Conservation (phyloP, 805 yeast species). For the Wickerhamiella vanderwaltii region DNA sequence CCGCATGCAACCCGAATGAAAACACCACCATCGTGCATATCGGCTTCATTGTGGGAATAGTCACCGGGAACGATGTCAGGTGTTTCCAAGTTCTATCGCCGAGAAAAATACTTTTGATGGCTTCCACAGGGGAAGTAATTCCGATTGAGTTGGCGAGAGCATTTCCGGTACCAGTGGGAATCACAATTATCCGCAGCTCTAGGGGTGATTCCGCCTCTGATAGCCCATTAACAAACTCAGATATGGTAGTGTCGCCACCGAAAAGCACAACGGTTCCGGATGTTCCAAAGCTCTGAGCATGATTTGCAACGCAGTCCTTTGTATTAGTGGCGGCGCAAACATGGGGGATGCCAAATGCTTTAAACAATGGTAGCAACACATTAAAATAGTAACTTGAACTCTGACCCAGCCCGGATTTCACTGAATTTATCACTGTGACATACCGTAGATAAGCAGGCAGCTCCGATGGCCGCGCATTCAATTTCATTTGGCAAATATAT, state of each 20-base stretch:
- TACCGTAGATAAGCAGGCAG: constrained; percentile 12
- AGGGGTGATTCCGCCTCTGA: constrained; percentile 10
- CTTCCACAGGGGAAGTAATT: constrained; percentile 21
- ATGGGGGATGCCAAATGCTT: constrained; percentile 26
- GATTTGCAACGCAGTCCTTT: constrained; percentile 24
- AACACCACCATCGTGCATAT: constrained; percentile 42
- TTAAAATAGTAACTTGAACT: constrained; percentile 24
- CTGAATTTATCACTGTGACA: constrained; percentile 28
- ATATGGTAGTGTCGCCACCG: constrained; percentile 79
- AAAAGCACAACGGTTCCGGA: constrained; percentile 44
- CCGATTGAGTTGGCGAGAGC: constrained; percentile 58
- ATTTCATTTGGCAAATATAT: neutral
- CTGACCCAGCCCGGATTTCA: constrained; percentile 23
- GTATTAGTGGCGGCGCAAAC: constrained; percentile 28
- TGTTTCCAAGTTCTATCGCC: constrained; percentile 22
- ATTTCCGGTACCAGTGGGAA: constrained; percentile 84
- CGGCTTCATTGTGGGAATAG: constrained; percentile 34
- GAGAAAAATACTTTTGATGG: constrained; percentile 23
- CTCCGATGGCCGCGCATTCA: neutral
- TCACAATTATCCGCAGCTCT: constrained; percentile 21
- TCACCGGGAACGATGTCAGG: constrained; percentile 35
- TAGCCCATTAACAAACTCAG: constrained; percentile 55
- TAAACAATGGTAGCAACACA: constrained; percentile 26
- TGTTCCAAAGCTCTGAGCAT: constrained; percentile 25
- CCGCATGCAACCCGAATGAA: constrained; percentile 81